Evolutionary conservation across 495 filamentous ascomycete species (phyloP).

Genomic region (Penicillium salamii): DNA sequence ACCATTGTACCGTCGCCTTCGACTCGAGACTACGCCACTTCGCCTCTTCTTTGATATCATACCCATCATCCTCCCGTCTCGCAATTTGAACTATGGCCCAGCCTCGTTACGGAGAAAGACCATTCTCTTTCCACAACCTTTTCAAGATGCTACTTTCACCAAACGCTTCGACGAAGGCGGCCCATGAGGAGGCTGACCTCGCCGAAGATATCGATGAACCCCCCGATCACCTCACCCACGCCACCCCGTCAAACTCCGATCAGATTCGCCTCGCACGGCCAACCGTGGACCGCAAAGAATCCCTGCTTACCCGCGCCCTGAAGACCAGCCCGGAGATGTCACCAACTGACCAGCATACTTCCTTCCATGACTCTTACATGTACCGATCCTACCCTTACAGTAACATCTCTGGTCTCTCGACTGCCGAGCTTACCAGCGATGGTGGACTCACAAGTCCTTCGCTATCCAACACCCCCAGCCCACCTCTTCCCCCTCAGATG

Average conservation of each 20-base stretch:
- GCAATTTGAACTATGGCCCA: slow-evolving; percentile 37
- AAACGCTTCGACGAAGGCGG: slow-evolving; percentile 34
- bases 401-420: slow-evolving; percentile 74
- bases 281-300: slow-evolving; percentile 57
- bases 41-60: slow-evolving; percentile 3
- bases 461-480: slow-evolving; percentile 84
- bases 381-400: slow-evolving; percentile 71
- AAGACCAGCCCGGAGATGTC: slow-evolving; percentile 58
- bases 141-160: slow-evolving; percentile 47
- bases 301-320: slow-evolving; percentile 77
- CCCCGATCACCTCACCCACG: slow-evolving; percentile 32
- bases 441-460: slow-evolving; percentile 88
- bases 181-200: slow-evolving; percentile 43
- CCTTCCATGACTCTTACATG: slow-evolving; percentile 37
- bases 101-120: slow-evolving; percentile 35
- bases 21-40: slow-evolving; percentile 5
- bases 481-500: slow-evolving; percentile 57
- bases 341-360: slow-evolving; percentile 36
- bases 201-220: slow-evolving; percentile 54
- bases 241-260: slow-evolving; percentile 26
- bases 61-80: neutral
- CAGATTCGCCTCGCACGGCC: slow-evolving; percentile 34
- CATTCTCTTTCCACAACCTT: slow-evolving; percentile 42
- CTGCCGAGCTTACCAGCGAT: slow-evolving; percentile 85
- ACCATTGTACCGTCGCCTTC: slow-evolving; percentile 13